Evolutionary conservation across 2,329 filamentous ascomycete species (phyloP).

Genomic region (Hortaea werneckii): DNA sequence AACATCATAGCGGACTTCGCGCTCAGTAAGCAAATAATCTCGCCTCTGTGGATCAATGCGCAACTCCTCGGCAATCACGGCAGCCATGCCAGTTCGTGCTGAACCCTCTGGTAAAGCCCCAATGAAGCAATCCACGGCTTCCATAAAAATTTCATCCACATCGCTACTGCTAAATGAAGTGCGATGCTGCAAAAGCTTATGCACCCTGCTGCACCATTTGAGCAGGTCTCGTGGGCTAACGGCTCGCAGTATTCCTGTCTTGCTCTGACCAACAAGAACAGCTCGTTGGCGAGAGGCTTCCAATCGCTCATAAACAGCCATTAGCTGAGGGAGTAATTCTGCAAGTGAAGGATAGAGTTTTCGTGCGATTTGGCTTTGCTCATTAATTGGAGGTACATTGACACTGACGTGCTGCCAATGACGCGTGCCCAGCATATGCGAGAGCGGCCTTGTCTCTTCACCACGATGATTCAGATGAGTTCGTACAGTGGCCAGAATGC

Average conservation of each 20-base stretch:
- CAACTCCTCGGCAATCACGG: constrained; percentile 73
- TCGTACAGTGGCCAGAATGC: constrained; percentile 83
- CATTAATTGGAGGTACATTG: constrained; percentile 52
- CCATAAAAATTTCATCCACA: constrained; percentile 80
- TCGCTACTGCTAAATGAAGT: constrained; percentile 59
- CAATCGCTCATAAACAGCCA: constrained; percentile 45
- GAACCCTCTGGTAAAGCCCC: constrained; percentile 62
- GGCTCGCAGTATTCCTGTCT: constrained; percentile 48
- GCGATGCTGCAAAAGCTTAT: constrained; percentile 51
- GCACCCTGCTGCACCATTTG: constrained; percentile 78
- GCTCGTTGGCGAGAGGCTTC: constrained; percentile 30
- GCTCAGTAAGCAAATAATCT: constrained; percentile 63
- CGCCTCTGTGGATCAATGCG: constrained; percentile 74
- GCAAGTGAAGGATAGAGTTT: constrained; percentile 60
- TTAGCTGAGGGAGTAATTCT: constrained; percentile 44
- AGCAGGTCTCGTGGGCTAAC: constrained; percentile 69
- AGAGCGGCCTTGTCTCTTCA: constrained; percentile 58
- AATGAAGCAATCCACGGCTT: constrained; percentile 86
- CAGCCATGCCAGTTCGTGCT: constrained; percentile 50
- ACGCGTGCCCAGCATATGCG: constrained; percentile 66
- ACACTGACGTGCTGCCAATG: constrained; percentile 77
- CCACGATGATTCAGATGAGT: constrained; percentile 56
- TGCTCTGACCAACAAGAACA: constrained; percentile 40
- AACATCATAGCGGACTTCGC: constrained; percentile 58
- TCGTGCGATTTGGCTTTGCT: constrained; percentile 65